Evolutionary conservation across 2,329 filamentous ascomycete genomes (phyloP), one percentile per base, ranked within the genome.

Genomic region (Pseudogymnoascus sp.): DNA sequence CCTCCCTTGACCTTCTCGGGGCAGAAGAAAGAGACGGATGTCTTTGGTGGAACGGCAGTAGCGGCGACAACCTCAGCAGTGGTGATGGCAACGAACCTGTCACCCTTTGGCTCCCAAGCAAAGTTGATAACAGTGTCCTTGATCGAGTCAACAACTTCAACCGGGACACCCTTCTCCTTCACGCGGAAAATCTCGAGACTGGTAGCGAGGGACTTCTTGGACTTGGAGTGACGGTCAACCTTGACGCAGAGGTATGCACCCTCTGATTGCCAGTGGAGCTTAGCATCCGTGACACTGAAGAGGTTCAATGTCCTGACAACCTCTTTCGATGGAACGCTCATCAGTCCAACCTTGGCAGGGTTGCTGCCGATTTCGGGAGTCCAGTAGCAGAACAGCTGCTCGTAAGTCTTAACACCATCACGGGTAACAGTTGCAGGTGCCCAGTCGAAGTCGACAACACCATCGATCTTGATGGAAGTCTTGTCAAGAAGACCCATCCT

Each of bases 81-180:
- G 37, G 92, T 97, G 78, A 99, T 99, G 73, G 97, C 88, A 68
- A 97, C 92, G 75, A 99, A 99, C 40, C 94, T 88, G 76, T 96
- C 92, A 66, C 94, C 94, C 80, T 97, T 97, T 67, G 94, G 94
- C 75, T 99, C 94, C 94, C 94, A 99, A 8, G 94, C 92, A 74
- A 99, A 99, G 82, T 99, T 99, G 79, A 99, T 96, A 70, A 99
- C 94, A 0, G 92, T 96, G 73, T 97, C 94, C 79, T 97, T 97
- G 78, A 99, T 90, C 62, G 89, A 92, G 77, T 99, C 94, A 61
- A 99, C 92, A 63, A 97, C 94, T 77, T 99, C 94, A 62, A 99
- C 93, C 0, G 94, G 94, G 1, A 99, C 94, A 69, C 94, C 93
- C 84, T 99, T 99, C 77, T 99, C 94, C 75, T 86, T 88, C 70